These are phyloP conservation scores for Trametes versicolor DNA, from an alignment of 1,284 basidiomycete genomes.

Conservation along the genomic window DNA sequence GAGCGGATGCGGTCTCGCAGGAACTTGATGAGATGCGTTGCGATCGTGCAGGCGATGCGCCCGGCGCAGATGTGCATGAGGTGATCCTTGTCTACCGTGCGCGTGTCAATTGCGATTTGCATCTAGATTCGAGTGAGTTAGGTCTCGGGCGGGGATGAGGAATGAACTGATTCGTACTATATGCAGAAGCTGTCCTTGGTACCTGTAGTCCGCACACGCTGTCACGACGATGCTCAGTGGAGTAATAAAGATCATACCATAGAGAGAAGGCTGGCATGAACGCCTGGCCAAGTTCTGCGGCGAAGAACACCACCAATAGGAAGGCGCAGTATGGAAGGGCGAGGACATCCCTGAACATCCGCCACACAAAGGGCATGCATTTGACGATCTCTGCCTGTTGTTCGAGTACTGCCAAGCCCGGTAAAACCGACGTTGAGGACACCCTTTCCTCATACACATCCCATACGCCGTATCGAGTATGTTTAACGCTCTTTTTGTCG, in stretches of 20 bases:
- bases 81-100: constrained; percentile 67
- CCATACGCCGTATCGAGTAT: constrained; percentile 74
- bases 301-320: constrained; percentile 56
- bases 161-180: constrained; percentile 55
- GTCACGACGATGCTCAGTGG: background rate
- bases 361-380: constrained; percentile 67
- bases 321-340: constrained; percentile 60
- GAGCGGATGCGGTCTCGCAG: constrained; percentile 40
- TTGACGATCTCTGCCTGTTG: constrained; percentile 57
- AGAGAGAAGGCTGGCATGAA: constrained; percentile 71
- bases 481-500: constrained; percentile 60
- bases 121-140: constrained; percentile 39
- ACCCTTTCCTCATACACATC: constrained; percentile 71
- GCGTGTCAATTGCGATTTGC: constrained; percentile 70
- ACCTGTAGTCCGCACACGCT: constrained; percentile 50
- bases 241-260: constrained; percentile 51
- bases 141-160: background rate
- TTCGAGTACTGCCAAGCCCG: constrained; percentile 54
- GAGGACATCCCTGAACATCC: constrained; percentile 71
- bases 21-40: constrained; percentile 53
- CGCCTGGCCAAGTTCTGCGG: constrained; percentile 55
- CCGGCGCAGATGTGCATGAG: constrained; percentile 65
- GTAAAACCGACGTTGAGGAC: constrained; percentile 50
- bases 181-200: constrained; percentile 70
- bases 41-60: constrained; percentile 61